Percentiles rank a stretch among this genome's conserved stretches.
phyloP scores from a whole-genome alignment of 345 rosid genomes.

The Salix exigua region DNA sequence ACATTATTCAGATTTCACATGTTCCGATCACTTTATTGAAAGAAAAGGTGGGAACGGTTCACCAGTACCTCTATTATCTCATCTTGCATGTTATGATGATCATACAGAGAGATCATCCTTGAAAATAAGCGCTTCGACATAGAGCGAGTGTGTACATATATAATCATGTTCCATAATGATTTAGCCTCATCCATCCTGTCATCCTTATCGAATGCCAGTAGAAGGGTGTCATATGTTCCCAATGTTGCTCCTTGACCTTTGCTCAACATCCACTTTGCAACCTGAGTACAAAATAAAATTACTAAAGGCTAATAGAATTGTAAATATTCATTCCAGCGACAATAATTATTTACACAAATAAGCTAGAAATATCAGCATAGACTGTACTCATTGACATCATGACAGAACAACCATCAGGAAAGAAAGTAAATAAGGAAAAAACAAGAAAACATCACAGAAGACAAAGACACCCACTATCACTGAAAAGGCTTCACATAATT shows the following conservation, averaged over 20 bases:
- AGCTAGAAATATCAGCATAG: no score
- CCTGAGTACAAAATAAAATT: conserved; percentile 33
- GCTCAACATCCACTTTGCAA: conserved; percentile 94
- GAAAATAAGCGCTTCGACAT: conserved; percentile 73
- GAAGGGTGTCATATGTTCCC: conserved; percentile 75
- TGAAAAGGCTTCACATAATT: no score
- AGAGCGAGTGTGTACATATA: conserved; percentile 67
- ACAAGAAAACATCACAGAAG: no score
- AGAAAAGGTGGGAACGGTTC: no score
- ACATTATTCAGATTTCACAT: no score
- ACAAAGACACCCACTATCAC: no score
- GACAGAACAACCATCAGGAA: no score
- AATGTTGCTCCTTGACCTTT: conserved; percentile 92
- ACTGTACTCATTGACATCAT: no score
- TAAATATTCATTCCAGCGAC: background rate
- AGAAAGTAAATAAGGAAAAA: no score
- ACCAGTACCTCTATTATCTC: conserved; percentile 63
- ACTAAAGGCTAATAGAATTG: conserved; percentile 5
- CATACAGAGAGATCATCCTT: conserved; percentile 78
- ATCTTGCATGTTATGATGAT: conserved; percentile 65
- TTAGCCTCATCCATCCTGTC: conserved; percentile 69
- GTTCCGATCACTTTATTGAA: no score
- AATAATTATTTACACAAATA: background rate
- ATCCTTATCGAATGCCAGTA: conserved; percentile 84
- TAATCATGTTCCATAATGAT: conserved; percentile 81